Evolutionary conservation across 2,329 filamentous ascomycete species (phyloP), one percentile per base, ranked within the genome.

Genomic region (Aplosporella prunicola): DNA sequence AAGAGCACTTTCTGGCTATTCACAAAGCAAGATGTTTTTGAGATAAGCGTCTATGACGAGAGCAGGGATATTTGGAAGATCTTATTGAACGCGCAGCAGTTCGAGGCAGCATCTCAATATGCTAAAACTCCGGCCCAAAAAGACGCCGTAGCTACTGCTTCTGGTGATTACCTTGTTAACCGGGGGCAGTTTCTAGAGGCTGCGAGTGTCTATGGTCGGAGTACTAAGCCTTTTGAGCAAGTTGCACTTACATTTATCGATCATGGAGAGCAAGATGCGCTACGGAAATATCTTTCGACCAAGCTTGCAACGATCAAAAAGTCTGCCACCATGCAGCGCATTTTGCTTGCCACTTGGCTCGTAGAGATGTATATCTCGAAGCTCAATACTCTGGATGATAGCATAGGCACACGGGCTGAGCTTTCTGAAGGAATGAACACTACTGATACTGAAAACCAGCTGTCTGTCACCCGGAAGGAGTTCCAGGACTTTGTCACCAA

Each of bases 1-100:
- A 94, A 95, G 67, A 93, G 89, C 52, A 98, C 91, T 0, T 95
- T 89, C 55, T 98, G 93, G 91, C 72, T 98, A 2, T 93, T 96
- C 53, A 96, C 89, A 0, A 74, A 76, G 0, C 74, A 84, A 40
- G 87, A 93, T 51, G 94, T 98, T 34, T 95, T 87, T 49, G 91
- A 98, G 62, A 81, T 98, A 41, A 83, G 91, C 9, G 81, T 89
- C 9, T 81, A 79, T 29, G 85, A 96, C 39, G 91, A 98, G 58
- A 84, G 88, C 48, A 71, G 91, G 47, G 84, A 96, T 56, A 77
- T 96, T 11, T 98, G 91, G 91, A 85, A 85, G 55, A 85, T 96
- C 35, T 83, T 96, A 76, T 71, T 95, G 41, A 76, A 82, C 51
- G 74, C 80, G 47, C 82, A 93, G 50, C 79, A 91, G 48, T 98